A percentile compares a stretch with the other conserved stretches of the same genome.
Evolutionary conservation across 495 filamentous ascomycete species (phyloP).

Genomic region (Cudoniella acicularis): DNA sequence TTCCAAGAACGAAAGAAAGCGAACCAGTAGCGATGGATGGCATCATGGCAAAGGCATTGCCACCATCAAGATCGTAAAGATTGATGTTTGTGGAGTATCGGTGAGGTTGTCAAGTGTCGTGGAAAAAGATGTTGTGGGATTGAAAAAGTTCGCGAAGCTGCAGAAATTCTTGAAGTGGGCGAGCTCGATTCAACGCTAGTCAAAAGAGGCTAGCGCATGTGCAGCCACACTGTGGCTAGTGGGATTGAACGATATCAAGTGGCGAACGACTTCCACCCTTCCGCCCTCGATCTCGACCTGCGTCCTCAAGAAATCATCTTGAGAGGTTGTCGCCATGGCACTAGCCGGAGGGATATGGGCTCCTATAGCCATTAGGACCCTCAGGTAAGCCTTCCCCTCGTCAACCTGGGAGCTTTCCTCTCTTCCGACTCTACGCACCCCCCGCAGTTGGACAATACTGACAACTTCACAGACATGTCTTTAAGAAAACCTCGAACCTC

Average conservation of each 20-base stretch:
- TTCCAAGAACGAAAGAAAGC: background rate
- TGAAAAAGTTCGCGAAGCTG: slow-evolving; percentile 32
- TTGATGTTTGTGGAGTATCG: background rate
- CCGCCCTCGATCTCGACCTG: slow-evolving; percentile 13
- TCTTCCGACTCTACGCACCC: background rate
- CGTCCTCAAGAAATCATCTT: slow-evolving; percentile 8
- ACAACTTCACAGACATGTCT: slow-evolving; percentile 46
- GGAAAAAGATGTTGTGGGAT: slow-evolving; percentile 21
- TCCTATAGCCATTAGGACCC: slow-evolving; percentile 63
- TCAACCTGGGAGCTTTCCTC: background rate
- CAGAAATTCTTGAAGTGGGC: slow-evolving; percentile 27
- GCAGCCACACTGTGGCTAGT: slow-evolving; percentile 11
- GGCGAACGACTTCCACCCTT: background rate
- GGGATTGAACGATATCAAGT: background rate
- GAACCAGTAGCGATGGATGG: background rate
- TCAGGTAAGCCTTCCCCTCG: slow-evolving; percentile 43
- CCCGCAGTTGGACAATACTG: background rate
- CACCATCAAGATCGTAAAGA: background rate
- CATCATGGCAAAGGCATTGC: background rate
- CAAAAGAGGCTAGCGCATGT: background rate
- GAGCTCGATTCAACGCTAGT: background rate
- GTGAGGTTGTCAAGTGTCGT: background rate
- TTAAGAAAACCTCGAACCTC: slow-evolving; percentile 58
- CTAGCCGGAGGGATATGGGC: slow-evolving; percentile 69
- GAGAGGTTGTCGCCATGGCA: slow-evolving; percentile 50